Evolutionary conservation across 176 grass and related monocot species (phyloP).

Genomic region (Elymus sibiricus): DNA sequence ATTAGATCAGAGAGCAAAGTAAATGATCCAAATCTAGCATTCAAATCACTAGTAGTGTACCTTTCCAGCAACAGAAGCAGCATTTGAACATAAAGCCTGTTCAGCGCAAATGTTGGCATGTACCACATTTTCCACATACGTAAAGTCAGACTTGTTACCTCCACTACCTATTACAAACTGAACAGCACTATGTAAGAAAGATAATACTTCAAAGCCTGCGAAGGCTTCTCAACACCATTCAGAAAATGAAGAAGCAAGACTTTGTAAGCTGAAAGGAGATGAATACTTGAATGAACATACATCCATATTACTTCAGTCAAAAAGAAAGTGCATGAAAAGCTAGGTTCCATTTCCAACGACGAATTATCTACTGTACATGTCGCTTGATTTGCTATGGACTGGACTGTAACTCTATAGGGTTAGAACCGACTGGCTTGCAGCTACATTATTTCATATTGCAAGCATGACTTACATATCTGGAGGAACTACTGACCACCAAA

Average conservation of each 20-base stretch:
- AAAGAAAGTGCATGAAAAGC: neutral
- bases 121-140: conserved; percentile 73
- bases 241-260: conserved; percentile 18
- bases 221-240: neutral
- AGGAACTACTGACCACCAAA: neutral
- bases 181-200: conserved; percentile 32
- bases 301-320: neutral
- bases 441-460: neutral
- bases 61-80: conserved; percentile 60
- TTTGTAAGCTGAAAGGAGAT: neutral
- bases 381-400: neutral
- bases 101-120: conserved; percentile 71
- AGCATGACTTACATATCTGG: neutral
- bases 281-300: neutral
- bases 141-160: conserved; percentile 60
- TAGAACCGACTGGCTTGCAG: neutral
- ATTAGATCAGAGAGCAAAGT: conserved; percentile 10
- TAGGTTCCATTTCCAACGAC: neutral
- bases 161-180: conserved; percentile 72
- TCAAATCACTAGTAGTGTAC: conserved; percentile 35
- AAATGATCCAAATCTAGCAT: neutral
- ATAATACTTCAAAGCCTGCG: conserved; percentile 12
- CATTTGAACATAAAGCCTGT: conserved; percentile 47
- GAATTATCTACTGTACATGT: neutral
- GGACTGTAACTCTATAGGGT: neutral